phyloP scores from a whole-genome alignment of 805 yeast genomes.

The Kazachstania africana region DNA sequence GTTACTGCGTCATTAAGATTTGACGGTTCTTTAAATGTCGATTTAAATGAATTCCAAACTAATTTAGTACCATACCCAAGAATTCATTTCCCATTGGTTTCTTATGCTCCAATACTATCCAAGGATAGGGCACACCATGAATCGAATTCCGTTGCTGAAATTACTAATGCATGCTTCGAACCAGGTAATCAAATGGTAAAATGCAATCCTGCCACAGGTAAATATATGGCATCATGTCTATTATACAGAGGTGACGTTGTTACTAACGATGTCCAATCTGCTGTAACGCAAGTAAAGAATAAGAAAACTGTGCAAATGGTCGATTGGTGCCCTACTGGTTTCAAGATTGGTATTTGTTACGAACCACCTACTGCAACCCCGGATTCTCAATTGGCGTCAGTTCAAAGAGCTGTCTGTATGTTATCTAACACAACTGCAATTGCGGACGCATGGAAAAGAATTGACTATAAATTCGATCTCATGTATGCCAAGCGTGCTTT shows the following conservation, averaged over 20 bases:
- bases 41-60: conserved; percentile 96
- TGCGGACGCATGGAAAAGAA: conserved; percentile 98
- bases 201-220: conserved; percentile 95
- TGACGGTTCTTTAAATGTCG: conserved; percentile 95
- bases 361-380: conserved; percentile 93
- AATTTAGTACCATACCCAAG: conserved; percentile 98
- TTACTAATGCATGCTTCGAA: conserved; percentile 96
- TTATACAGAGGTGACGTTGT: conserved; percentile 98
- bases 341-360: conserved; percentile 98
- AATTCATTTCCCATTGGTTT: conserved; percentile 97
- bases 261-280: conserved; percentile 93
- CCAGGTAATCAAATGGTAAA: conserved; percentile 99
- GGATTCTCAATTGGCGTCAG: conserved; percentile 82
- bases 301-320: conserved; percentile 95
- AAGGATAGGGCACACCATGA: conserved; percentile 89
- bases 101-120: conserved; percentile 93
- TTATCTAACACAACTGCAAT: conserved; percentile 96
- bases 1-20: conserved; percentile 97
- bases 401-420: conserved; percentile 96
- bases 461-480: conserved; percentile 91
- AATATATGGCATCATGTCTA: conserved; percentile 97
- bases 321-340: conserved; percentile 99
- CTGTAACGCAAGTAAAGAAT: conserved; percentile 87
- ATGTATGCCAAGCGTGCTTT: conserved; percentile 98
- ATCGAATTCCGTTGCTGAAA: conserved; percentile 88